Evolutionary conservation across 495 filamentous ascomycete genomes (phyloP).

Genomic region (Aspergillus indologenus): DNA sequence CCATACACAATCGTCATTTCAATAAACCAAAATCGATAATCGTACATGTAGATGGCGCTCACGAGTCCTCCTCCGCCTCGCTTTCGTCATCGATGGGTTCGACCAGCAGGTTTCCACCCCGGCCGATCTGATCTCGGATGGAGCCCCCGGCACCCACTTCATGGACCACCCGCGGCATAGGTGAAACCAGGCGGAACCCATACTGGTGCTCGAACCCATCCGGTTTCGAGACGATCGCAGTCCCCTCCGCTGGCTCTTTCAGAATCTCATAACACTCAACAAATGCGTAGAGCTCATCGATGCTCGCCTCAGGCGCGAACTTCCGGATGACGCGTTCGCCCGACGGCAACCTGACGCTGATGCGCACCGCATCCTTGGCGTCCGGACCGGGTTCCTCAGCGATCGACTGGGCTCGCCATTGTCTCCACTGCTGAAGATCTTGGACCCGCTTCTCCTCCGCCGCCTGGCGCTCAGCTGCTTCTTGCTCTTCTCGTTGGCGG

Average conservation of each 20-base stretch:
- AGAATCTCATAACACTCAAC: conserved; percentile 85
- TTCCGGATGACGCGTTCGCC: conserved; percentile 71
- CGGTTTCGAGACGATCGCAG: conserved; percentile 48
- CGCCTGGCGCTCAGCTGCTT: conserved; percentile 60
- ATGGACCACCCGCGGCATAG: conserved; percentile 77
- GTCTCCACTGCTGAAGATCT: conserved; percentile 68
- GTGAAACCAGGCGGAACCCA: conserved; percentile 73
- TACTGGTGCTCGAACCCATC: conserved; percentile 74
- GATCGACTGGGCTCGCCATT: conserved; percentile 71
- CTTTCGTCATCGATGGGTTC: conserved; percentile 63
- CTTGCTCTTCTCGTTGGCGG: conserved; percentile 58
- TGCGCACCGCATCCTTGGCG: conserved; percentile 67
- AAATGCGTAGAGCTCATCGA: conserved; percentile 94
- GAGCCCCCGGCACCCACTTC: conserved; percentile 60
- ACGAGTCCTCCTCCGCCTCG: conserved; percentile 41
- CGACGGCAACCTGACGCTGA: conserved; percentile 74
- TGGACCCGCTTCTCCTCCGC: conserved; percentile 55
- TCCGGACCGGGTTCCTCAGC: conserved; percentile 62
- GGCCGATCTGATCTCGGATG: conserved; percentile 69
- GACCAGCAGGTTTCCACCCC: conserved; percentile 85
- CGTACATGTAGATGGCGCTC: conserved; percentile 1
- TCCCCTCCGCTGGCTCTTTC: conserved; percentile 30
- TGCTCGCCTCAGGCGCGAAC: conserved; percentile 59
- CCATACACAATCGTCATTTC: not conserved
- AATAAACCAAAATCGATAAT: not conserved